Conservation (phyloP, 352 stramenopile genomes). For the Phytophthora idaei region DNA sequence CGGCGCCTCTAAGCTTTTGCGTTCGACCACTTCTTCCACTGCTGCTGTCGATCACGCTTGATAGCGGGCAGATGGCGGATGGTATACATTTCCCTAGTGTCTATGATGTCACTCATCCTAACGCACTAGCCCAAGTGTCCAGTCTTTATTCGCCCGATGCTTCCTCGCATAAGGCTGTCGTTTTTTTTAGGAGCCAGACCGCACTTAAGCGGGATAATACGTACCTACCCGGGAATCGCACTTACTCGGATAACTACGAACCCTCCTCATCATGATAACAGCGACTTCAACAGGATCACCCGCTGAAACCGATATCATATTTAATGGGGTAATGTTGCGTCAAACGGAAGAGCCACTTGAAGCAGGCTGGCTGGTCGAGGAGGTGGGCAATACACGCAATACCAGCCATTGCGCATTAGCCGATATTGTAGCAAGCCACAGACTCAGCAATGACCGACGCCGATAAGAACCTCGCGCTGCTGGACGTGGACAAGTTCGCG, state of each 20-base stretch:
- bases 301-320: background rate
- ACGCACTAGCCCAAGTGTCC: slow-evolving; percentile 1
- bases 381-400: slow-evolving; percentile 13
- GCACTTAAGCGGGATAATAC: background rate
- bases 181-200: slow-evolving; percentile 14
- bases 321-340: slow-evolving; percentile 11
- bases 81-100: slow-evolving; percentile 28
- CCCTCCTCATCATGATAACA: slow-evolving; percentile 2
- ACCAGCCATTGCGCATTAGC: slow-evolving; percentile 16
- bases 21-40: slow-evolving; percentile 9
- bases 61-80: slow-evolving; percentile 18
- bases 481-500: slow-evolving; percentile 78
- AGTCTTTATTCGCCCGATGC: slow-evolving; percentile 1
- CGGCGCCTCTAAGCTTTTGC: slow-evolving; percentile 14
- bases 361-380: background rate
- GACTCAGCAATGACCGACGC: slow-evolving; percentile 17
- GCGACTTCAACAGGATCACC: slow-evolving; percentile 3
- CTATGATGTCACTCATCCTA: slow-evolving; percentile 19
- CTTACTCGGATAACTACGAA: background rate
- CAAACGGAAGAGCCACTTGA: slow-evolving; percentile 18
- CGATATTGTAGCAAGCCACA: slow-evolving; percentile 1
- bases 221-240: background rate
- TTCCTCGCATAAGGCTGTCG: background rate
- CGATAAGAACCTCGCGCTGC: slow-evolving; percentile 28
- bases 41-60: slow-evolving; percentile 15